Conservation (phyloP, 2,329 filamentous ascomycete species). For the Trichoderma lentiforme region DNA sequence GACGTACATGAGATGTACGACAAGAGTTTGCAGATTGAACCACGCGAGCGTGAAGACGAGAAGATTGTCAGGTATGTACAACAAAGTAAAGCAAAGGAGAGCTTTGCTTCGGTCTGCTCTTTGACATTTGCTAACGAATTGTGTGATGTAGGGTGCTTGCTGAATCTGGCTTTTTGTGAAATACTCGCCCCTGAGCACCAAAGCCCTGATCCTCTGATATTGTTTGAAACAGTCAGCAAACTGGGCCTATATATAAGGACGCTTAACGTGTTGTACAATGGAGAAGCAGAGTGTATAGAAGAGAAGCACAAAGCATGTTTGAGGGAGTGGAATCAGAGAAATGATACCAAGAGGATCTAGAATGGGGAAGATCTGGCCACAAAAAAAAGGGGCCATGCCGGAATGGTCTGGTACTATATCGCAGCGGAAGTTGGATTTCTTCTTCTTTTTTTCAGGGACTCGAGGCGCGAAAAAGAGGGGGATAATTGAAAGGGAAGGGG, state of each 20-base stretch:
- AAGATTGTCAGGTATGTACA: conserved; percentile 90
- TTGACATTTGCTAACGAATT: not conserved
- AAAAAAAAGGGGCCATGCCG: not conserved
- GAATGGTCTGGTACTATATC: not conserved
- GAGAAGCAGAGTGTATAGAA: not conserved
- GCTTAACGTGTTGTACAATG: conserved; percentile 1
- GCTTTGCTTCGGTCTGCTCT: not conserved
- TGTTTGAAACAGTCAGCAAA: not conserved
- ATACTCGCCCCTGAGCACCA: not conserved
- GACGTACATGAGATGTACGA: conserved; percentile 99
- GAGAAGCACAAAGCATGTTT: not conserved
- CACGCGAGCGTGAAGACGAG: conserved; percentile 94
- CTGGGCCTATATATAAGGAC: not conserved
- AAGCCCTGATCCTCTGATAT: not conserved
- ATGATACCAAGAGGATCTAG: conserved; percentile 7
- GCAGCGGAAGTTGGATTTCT: not conserved
- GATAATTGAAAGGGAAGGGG: not conserved
- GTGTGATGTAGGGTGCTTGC: conserved; percentile 49
- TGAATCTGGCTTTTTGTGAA: conserved; percentile 59
- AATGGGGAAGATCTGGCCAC: not conserved
- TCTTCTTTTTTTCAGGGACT: not conserved
- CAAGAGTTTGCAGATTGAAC: conserved; percentile 88
- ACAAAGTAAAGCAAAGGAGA: not conserved
- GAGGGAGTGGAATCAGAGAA: not conserved
- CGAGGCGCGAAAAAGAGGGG: not conserved